Percentiles rank a stretch among this genome's conserved stretches.
Evolutionary conservation across 805 yeast genomes (phyloP).

Genomic region (Saccharomycopsis sp.): DNA sequence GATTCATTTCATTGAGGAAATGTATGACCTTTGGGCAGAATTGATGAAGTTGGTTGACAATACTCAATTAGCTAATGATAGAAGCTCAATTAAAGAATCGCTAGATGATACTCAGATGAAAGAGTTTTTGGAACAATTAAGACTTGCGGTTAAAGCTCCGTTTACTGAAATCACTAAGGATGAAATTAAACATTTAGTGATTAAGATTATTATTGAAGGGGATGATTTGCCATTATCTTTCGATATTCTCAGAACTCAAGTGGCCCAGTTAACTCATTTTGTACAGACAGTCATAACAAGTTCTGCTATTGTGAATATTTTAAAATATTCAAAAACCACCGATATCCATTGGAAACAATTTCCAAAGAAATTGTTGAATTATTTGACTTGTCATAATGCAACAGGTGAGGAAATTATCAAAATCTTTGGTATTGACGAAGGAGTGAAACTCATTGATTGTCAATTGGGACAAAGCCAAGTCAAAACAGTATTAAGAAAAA

Average conservation of each 20-base stretch:
- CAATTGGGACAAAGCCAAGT: too few species aligned
- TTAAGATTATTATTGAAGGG: background rate
- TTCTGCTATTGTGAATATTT: background rate
- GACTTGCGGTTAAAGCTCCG: background rate
- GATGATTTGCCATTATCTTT: too few species aligned
- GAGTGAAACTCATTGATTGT: too few species aligned
- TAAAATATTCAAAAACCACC: background rate
- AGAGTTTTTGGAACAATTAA: background rate
- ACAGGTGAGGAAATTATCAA: too few species aligned
- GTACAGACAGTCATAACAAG: background rate
- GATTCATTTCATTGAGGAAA: background rate
- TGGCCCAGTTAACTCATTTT: background rate
- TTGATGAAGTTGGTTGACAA: slow-evolving; percentile 1
- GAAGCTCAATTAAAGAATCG: background rate
- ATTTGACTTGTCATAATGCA: background rate
- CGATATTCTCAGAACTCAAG: too few species aligned
- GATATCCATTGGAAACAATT: background rate
- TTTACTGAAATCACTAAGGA: background rate
- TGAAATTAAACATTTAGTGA: background rate
- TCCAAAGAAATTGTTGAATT: background rate
- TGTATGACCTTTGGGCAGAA: slow-evolving; percentile 5
- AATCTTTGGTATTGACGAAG: too few species aligned
- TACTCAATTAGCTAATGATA: background rate
- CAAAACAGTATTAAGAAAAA: too few species aligned
- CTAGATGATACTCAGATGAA: too few species aligned